Conservation (phyloP, 2,329 filamentous ascomycete genomes). For the Scytalidium lignicola region DNA sequence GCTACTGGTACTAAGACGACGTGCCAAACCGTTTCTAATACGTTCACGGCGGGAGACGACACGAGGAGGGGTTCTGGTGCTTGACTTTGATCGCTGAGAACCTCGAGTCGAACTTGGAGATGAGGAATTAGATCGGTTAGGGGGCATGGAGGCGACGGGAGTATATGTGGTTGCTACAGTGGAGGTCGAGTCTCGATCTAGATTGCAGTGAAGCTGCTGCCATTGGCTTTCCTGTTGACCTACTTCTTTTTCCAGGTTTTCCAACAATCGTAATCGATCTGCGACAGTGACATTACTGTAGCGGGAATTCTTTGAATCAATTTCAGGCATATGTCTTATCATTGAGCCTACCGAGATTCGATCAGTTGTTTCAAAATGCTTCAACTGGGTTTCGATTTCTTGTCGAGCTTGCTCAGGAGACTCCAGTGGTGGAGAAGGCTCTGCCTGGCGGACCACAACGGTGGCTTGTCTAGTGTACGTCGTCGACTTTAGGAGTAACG, state of each 20-base stretch:
- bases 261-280: constrained; percentile 37
- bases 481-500: constrained; percentile 42
- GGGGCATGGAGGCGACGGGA: constrained; percentile 7
- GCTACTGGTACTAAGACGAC: constrained; percentile 19
- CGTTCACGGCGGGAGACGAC: constrained; percentile 34
- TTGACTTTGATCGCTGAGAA: constrained; percentile 21
- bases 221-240: constrained; percentile 54
- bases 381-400: constrained; percentile 27
- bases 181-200: constrained; percentile 32
- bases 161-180: constrained; percentile 15
- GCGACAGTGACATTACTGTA: not conserved
- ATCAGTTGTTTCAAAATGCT: constrained; percentile 20
- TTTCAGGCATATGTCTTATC: constrained; percentile 17
- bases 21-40: constrained; percentile 28
- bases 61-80: constrained; percentile 32
- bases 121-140: constrained; percentile 9
- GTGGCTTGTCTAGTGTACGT: constrained; percentile 32
- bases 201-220: constrained; percentile 50
- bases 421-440: constrained; percentile 16
- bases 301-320: not conserved
- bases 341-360: constrained; percentile 22
- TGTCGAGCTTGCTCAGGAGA: constrained; percentile 22
- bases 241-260: constrained; percentile 58
- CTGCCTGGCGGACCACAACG: constrained; percentile 34
- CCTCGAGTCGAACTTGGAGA: constrained; percentile 3